Percentiles rank a stretch among this genome's conserved stretches.
Evolutionary conservation across 805 yeast species (phyloP).

Genomic region (Alloascoidea hylecoeti): DNA sequence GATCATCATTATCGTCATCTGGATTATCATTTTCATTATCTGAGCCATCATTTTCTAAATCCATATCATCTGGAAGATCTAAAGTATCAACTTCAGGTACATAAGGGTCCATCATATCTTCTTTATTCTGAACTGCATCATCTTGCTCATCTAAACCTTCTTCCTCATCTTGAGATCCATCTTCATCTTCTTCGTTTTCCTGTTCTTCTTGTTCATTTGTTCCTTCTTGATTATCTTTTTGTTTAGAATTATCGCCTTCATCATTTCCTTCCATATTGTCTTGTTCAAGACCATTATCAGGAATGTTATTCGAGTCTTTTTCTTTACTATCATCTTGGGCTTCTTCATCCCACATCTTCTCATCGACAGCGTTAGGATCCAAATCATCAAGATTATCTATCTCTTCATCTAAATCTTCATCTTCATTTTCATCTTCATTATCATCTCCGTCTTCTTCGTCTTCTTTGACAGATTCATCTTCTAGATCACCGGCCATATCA

Average conservation of each 20-base stretch:
- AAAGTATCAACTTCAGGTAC: constrained; percentile 78
- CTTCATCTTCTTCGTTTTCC: constrained; percentile 30
- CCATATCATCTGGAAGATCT: constrained; percentile 86
- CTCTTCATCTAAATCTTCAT: constrained; percentile 76
- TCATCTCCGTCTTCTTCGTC: constrained; percentile 33
- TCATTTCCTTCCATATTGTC: constrained; percentile 18
- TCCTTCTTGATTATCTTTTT: constrained; percentile 21
- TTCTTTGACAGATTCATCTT: constrained; percentile 58
- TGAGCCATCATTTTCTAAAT: constrained; percentile 71
- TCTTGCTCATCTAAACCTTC: constrained; percentile 77
- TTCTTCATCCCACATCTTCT: constrained; percentile 96
- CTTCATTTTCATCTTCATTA: constrained; percentile 37
- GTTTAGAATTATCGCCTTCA: constrained; percentile 17
- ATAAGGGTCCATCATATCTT: constrained; percentile 55
- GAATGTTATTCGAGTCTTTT: constrained; percentile 61
- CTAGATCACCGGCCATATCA: constrained; percentile 90
- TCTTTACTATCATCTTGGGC: constrained; percentile 65
- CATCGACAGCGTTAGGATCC: constrained; percentile 92
- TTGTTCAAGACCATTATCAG: constrained; percentile 12
- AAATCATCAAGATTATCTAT: constrained; percentile 78
- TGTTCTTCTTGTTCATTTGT: constrained; percentile 22
- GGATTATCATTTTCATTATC: constrained; percentile 30
- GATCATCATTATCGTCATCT: constrained; percentile 23
- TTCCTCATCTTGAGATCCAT: constrained; percentile 39
- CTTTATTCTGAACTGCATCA: constrained; percentile 59